A percentile compares a stretch with the other conserved stretches of the same genome.
Conservation (phyloP, 768 basidiomycete genomes). For the Cystobasidiopsis lactophilus region DNA sequence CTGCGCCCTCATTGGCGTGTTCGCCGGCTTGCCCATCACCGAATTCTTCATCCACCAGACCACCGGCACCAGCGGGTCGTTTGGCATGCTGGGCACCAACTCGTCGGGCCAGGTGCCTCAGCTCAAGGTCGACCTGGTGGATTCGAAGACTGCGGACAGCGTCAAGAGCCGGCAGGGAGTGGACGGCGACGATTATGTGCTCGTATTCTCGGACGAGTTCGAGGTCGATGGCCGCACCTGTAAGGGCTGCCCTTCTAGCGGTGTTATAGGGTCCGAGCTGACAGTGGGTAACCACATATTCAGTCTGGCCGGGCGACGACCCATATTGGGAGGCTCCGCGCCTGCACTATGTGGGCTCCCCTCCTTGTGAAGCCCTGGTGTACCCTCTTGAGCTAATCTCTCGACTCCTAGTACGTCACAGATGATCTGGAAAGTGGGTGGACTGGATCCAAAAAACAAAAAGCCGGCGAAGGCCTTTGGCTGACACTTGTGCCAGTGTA, state of each 20-base stretch:
- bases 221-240: slow-evolving; percentile 40
- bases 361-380: too few species aligned
- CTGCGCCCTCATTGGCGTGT: slow-evolving; percentile 28
- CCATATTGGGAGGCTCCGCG: slow-evolving; percentile 72
- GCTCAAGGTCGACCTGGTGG: background rate
- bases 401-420: slow-evolving; percentile 28
- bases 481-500: too few species aligned
- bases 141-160: slow-evolving; percentile 40
- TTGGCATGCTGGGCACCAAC: background rate
- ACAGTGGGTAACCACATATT: slow-evolving; percentile 18
- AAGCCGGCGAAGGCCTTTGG: too few species aligned
- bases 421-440: slow-evolving; percentile 17
- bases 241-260: background rate
- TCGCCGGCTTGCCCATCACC: slow-evolving; percentile 24
- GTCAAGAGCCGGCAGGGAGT: slow-evolving; percentile 31
- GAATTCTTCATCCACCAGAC: slow-evolving; percentile 5
- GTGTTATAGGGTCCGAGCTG: background rate
- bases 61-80: background rate
- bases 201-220: slow-evolving; percentile 42
- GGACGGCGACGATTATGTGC: background rate
- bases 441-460: too few species aligned
- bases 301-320: slow-evolving; percentile 72
- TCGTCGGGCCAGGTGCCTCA: background rate
- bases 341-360: slow-evolving; percentile 35
- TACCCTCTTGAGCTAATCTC: too few species aligned